Conservation (phyloP, 2,329 filamentous ascomycete species). For the Fusarium cyanostomum region DNA sequence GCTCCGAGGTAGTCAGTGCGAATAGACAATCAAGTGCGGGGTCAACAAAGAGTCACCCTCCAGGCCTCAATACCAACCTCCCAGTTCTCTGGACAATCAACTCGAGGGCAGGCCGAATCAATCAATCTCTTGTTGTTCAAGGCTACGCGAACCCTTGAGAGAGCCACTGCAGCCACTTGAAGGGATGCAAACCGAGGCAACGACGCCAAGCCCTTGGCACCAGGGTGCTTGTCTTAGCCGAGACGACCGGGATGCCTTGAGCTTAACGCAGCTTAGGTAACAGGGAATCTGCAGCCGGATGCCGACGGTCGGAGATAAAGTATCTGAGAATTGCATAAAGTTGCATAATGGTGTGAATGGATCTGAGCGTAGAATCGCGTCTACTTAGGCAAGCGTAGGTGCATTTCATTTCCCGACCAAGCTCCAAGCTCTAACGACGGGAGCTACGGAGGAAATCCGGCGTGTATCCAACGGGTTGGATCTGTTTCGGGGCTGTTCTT, state of each 20-base stretch:
- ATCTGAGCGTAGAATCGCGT: no score
- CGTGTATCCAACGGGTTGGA: constrained; percentile 6
- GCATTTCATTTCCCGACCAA: not conserved
- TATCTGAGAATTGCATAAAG: no score
- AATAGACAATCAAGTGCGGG: not conserved
- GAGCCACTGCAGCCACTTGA: not conserved
- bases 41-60: not conserved
- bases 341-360: no score
- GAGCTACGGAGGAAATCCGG: constrained; percentile 17
- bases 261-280: not conserved
- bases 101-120: not conserved
- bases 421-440: constrained; percentile 11
- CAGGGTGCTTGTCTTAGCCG: not conserved
- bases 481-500: constrained; percentile 1
- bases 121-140: not conserved
- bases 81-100: not conserved
- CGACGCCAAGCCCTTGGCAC: not conserved
- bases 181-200: not conserved
- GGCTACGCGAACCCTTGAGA: not conserved
- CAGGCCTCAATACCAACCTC: not conserved
- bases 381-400: not conserved
- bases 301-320: no score
- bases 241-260: not conserved
- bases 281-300: not conserved
- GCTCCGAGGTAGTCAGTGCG: not conserved